Evolutionary conservation across 1,284 basidiomycete species (phyloP).

Genomic region (Austroboletus novae-zelandiae): DNA sequence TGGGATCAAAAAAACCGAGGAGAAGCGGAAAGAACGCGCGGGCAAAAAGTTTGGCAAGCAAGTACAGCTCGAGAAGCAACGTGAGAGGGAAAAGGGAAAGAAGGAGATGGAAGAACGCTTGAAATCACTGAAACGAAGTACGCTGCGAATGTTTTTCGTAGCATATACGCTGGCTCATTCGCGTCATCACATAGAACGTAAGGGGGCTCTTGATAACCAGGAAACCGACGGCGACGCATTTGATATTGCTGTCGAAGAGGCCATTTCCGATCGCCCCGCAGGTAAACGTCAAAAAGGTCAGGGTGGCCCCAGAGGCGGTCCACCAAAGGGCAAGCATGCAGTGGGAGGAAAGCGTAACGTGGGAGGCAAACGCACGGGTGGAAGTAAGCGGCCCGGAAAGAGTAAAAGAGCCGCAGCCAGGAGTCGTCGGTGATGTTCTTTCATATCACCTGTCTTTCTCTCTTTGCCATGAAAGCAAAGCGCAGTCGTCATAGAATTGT

Average conservation of each 20-base stretch:
- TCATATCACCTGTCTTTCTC: not conserved
- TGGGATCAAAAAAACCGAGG: slow-evolving; percentile 88
- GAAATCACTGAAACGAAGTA: slow-evolving; percentile 86
- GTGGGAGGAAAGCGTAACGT: slow-evolving; percentile 25
- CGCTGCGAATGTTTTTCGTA: not conserved
- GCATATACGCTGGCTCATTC: not conserved
- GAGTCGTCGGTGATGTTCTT: slow-evolving; percentile 32
- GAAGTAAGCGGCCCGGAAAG: slow-evolving; percentile 59
- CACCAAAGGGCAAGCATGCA: slow-evolving; percentile 9
- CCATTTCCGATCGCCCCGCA: slow-evolving; percentile 70
- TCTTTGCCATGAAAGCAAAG: not conserved
- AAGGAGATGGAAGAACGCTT: slow-evolving; percentile 86
- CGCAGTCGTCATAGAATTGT: too few relatives aligned
- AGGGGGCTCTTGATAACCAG: slow-evolving; percentile 77
- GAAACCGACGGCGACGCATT: slow-evolving; percentile 75
- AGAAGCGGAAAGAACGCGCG: slow-evolving; percentile 89
- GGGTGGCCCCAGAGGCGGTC: slow-evolving; percentile 14
- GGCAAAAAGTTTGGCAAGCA: slow-evolving; percentile 99
- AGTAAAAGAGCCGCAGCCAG: slow-evolving; percentile 51
- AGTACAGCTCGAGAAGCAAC: slow-evolving; percentile 85
- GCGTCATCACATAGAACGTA: slow-evolving; percentile 56
- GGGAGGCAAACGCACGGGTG: slow-evolving; percentile 29
- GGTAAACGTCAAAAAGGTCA: slow-evolving; percentile 53
- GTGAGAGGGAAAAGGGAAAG: slow-evolving; percentile 70
- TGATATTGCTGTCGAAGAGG: slow-evolving; percentile 84